These are phyloP conservation scores for Phaeolepiota aurea DNA, from an alignment of 768 basidiomycete species.

Conservation along the genomic window DNA sequence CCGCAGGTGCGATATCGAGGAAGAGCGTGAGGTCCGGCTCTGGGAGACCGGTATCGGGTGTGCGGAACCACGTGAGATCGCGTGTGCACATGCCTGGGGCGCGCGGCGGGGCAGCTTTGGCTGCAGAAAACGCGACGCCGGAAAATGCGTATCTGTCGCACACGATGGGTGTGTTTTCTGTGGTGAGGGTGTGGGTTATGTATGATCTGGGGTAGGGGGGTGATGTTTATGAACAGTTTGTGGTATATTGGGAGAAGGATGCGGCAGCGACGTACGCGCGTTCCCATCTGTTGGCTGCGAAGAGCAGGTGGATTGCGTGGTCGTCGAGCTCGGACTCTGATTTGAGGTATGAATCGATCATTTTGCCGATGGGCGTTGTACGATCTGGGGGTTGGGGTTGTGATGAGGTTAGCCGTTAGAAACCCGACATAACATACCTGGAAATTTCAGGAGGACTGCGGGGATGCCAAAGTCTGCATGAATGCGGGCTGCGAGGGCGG, in stretches of 20 bases:
- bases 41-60: constrained; percentile 83
- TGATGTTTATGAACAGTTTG: background rate
- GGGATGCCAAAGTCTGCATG: constrained; percentile 27
- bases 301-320: constrained; percentile 85
- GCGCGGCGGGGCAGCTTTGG: constrained; percentile 32
- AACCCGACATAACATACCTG: constrained; percentile 45
- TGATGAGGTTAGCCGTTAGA: background rate
- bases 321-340: constrained; percentile 86
- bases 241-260: background rate
- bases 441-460: constrained; percentile 75
- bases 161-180: constrained; percentile 62
- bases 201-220: constrained; percentile 30
- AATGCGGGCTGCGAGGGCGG: constrained; percentile 48
- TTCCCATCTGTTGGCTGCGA: constrained; percentile 98
- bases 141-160: constrained; percentile 97
- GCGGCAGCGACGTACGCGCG: constrained; percentile 68
- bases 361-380: constrained; percentile 81
- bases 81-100: constrained; percentile 2
- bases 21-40: constrained; percentile 85
- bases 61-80: constrained; percentile 75
- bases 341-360: constrained; percentile 89
- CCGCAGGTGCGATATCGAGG: constrained; percentile 70
- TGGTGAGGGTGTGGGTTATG: constrained; percentile 48
- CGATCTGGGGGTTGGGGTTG: constrained; percentile 49
- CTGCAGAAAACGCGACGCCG: constrained; percentile 81